Evolutionary conservation across 1,284 basidiomycete genomes (phyloP), one percentile per base, ranked within the genome.

Genomic region (Heterobasidion parviporum): DNA sequence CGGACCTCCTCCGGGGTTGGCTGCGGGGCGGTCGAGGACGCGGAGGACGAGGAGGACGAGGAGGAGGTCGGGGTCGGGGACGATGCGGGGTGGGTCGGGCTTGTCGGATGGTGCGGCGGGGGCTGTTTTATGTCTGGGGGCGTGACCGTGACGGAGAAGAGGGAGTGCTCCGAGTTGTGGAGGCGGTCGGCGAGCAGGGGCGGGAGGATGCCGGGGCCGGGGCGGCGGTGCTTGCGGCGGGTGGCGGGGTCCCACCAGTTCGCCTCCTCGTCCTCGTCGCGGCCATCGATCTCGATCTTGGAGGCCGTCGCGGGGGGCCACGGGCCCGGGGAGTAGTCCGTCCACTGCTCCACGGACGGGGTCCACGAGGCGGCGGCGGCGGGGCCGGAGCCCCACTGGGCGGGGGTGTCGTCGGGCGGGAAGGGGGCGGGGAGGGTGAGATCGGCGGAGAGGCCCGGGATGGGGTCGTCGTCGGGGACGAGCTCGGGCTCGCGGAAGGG

Each of bases 131-230:
- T 52, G 56, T 71, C 70, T 2, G 74, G 73, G 3, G 63, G 58
- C 4, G 72, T 74, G 48, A 79, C 74, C 55, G 72, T 77, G 33
- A 90, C 81, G 6, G 78, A 81, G 67, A 80, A 87, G 26, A 91
- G 68, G 4, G 81, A 77, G 65, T 89, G 88, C 45, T 87, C 80
- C 14, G 84, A 72, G 61, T 87, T 75, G 65, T 90, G 88, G 15
- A 90, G 68, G 50, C 74, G 65, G 45, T 87, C 81, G 8, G 80
- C 80, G 18, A 90, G 70, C 50, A 81, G 68, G 5, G 87, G 82
- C 0, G 89, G 80, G 18, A 89, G 72, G 49, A 87, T 74, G 18
- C 87, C 87, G 1, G 77, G 74, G 10, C 87, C 88, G 0, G 87
- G 87, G 33, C 85, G 78, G 46, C 68, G 63, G 61, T 68, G 61